Evolutionary conservation across 257 asterid species (phyloP), one percentile per base, ranked within the genome.

Genomic region (Penstemon newberryi): DNA sequence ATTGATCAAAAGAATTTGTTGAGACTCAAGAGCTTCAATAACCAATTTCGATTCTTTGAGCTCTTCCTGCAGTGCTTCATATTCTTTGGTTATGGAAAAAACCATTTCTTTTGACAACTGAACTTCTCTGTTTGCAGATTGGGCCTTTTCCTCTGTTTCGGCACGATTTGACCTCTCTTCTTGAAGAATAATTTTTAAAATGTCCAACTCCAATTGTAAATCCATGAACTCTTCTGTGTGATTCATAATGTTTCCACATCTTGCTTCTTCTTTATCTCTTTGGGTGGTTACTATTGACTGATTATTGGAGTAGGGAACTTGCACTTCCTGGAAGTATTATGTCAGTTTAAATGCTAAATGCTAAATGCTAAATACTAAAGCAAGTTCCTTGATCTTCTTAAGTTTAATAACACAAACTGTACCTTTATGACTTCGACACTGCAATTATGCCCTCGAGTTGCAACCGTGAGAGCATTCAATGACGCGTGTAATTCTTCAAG

Each of bases 1-100:
- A 56, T 78, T 76, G 40, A 91, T 86, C 15, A 78, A 77, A 46
- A 80, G 78, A 75, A 94, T 63, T 67, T 89, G 95, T 71, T 94
- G 91, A 13, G 91, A 83, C 73, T 94, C 97, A n/a, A 94, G 96
- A 79, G 98, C 96, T 81, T 87, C 96, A 65, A 83, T 82, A 66
- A 91, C 81, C 71, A 83, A 71, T 60, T 87, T 86, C 52, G 86
- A 78, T 67, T 81, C 80, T 65, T 75, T 66, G 37, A 91, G 90
- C 84, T 89, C 91, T 65, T 83, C 86, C 65, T 72, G 77, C 62
- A 77, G 81, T 61, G 83, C 75, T 77, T 80, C 83, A 71, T 69
- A 75, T 49, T 89, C 84, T 71, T 79, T 76, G 66, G 80, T 83
- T 19, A 84, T 63, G 2, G 81, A 77, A 68, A 73, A 63, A 72